Conservation (phyloP, 2,329 filamentous ascomycete genomes). For the Sporothrix sp. region DNA sequence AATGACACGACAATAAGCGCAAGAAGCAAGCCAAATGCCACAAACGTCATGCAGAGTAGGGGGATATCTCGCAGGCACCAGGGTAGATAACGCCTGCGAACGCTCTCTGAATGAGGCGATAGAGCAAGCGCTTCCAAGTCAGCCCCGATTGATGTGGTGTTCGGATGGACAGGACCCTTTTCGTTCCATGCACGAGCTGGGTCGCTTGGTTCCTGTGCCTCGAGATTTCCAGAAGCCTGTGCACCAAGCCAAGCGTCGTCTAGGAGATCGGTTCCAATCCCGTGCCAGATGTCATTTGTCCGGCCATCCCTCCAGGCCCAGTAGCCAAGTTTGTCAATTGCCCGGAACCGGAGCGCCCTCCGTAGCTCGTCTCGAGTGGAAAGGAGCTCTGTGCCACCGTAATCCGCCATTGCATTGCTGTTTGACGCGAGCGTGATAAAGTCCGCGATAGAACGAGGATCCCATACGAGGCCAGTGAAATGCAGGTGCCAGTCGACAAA, state of each 20-base stretch:
- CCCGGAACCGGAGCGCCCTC: constrained; percentile 43
- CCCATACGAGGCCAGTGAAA: constrained; percentile 74
- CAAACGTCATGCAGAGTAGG: constrained; percentile 56
- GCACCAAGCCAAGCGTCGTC: constrained; percentile 14
- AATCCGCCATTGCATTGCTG: constrained; percentile 68
- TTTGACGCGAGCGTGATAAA: constrained; percentile 67
- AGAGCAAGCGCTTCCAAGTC: constrained; percentile 25
- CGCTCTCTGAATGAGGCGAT: constrained; percentile 39
- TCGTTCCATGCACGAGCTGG: background rate
- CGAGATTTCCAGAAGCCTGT: background rate
- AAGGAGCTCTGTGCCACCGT: constrained; percentile 57
- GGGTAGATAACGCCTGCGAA: constrained; percentile 60
- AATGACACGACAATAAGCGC: constrained; percentile 69
- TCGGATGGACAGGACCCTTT: constrained; percentile 14
- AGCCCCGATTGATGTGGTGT: constrained; percentile 10
- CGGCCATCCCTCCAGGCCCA: constrained; percentile 62
- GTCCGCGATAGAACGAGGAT: constrained; percentile 72
- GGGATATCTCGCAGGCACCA: constrained; percentile 63
- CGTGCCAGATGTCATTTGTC: constrained; percentile 62
- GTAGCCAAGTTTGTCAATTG: constrained; percentile 69
- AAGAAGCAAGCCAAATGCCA: constrained; percentile 50
- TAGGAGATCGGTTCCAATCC: constrained; percentile 43
- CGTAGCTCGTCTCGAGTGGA: constrained; percentile 41
- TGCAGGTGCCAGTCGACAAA: constrained; percentile 54
- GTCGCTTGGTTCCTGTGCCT: constrained; percentile 1